phyloP scores from a whole-genome alignment of 2,329 filamentous ascomycete genomes.

The Atkinsonella texensis region DNA sequence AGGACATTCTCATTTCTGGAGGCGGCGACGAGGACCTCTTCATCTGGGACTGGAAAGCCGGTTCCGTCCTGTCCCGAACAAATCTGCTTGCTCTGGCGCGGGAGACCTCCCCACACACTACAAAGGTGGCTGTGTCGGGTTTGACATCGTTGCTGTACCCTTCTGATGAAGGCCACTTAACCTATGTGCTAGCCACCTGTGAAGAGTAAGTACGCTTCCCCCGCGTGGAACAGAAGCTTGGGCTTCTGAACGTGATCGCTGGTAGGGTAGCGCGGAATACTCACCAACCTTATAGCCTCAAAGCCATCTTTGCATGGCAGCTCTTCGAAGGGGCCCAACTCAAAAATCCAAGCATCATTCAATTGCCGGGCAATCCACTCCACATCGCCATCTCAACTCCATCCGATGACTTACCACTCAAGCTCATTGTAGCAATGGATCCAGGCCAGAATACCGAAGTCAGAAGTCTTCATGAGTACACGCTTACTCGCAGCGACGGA shows the following conservation, averaged over 20 bases:
- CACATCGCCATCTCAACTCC: constrained; percentile 28
- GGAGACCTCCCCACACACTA: constrained; percentile 21
- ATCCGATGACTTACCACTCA: constrained; percentile 12
- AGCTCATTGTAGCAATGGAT: constrained; percentile 30
- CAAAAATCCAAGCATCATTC: constrained; percentile 32
- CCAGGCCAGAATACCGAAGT: constrained; percentile 15
- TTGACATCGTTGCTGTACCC: constrained; percentile 25
- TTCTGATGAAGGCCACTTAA: constrained; percentile 15
- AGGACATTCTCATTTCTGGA: constrained; percentile 65
- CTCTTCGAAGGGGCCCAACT: constrained; percentile 37
- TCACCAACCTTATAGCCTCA: constrained; percentile 26
- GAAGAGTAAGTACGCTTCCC: constrained; percentile 38
- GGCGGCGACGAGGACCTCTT: constrained; percentile 72
- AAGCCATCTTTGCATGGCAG: constrained; percentile 55
- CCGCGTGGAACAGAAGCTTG: neutral
- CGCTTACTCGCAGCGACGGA: constrained; percentile 19
- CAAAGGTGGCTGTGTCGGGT: constrained; percentile 36
- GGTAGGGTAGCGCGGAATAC: neutral
- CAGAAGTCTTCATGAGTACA: constrained; percentile 20
- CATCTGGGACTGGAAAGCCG: constrained; percentile 68
- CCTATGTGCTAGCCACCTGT: constrained; percentile 36
- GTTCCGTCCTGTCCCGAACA: constrained; percentile 39
- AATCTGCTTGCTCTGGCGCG: constrained; percentile 36
- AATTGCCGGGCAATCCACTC: constrained; percentile 54
- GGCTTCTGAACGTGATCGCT: constrained; percentile 9